Percentiles rank a stretch among this genome's conserved stretches.
These are phyloP conservation scores for Scedosporium apiospermum DNA, from an alignment of 2,329 filamentous ascomycete species.

Conservation along the genomic window DNA sequence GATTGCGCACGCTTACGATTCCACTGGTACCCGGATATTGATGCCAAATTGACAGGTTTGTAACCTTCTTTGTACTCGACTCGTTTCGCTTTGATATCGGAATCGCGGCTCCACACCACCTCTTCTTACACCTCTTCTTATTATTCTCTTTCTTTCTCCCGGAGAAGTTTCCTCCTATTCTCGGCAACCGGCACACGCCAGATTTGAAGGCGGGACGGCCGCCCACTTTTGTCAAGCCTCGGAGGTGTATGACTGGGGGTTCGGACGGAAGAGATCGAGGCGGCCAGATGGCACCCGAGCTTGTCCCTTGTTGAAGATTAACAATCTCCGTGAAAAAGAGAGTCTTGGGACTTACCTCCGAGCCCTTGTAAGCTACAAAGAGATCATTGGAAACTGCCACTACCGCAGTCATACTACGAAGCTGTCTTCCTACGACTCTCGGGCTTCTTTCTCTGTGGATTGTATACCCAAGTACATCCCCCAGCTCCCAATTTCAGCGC, in stretches of 20 bases:
- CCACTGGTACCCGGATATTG: background rate
- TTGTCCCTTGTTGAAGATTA: no score
- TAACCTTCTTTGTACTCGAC: background rate
- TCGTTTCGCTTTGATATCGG: background rate
- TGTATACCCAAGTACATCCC: no score
- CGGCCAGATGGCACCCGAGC: no score
- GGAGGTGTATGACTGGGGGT: background rate
- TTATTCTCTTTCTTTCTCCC: background rate
- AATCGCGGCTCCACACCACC: background rate
- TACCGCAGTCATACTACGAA: no score
- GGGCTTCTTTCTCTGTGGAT: no score
- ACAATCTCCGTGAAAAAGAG: no score
- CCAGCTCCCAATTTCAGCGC: background rate
- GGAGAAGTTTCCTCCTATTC: background rate
- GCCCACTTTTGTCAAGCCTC: background rate
- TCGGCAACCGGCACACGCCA: background rate
- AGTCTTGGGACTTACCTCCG: no score
- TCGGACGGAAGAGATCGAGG: background rate
- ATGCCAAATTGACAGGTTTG: background rate
- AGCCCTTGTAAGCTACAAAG: no score
- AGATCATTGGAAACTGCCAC: no score
- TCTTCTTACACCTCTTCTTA: no score
- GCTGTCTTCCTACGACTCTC: no score
- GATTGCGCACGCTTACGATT: background rate
- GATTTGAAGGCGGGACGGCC: background rate